These are phyloP conservation scores for Ambrosiella cleistominuta DNA, from an alignment of 2,329 filamentous ascomycete species.

Conservation along the genomic window DNA sequence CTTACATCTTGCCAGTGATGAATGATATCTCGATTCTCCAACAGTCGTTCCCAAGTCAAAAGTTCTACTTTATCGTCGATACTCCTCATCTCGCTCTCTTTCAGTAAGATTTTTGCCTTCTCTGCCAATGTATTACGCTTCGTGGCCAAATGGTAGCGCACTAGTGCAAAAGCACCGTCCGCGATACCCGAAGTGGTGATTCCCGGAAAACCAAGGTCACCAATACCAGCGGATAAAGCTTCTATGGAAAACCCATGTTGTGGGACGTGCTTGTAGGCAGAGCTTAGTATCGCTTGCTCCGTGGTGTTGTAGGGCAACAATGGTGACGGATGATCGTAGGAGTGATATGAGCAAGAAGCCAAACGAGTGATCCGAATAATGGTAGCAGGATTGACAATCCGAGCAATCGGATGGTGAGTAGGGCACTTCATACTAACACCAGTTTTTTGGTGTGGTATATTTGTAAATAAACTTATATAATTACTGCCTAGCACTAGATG, in stretches of 20 bases:
- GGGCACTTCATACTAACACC: too few species aligned
- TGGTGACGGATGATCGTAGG: slow-evolving; percentile 45
- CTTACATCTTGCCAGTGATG: slow-evolving; percentile 71
- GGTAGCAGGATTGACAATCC: not conserved
- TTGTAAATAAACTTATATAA: too few species aligned
- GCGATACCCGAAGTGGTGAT: slow-evolving; percentile 72
- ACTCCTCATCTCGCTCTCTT: slow-evolving; percentile 21
- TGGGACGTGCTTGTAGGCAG: slow-evolving; percentile 66
- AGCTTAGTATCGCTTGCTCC: slow-evolving; percentile 62
- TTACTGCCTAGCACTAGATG: not conserved
- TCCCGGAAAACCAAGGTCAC: slow-evolving; percentile 71
- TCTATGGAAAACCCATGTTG: slow-evolving; percentile 62
- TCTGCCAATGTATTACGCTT: slow-evolving; percentile 43
- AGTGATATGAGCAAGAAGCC: slow-evolving; percentile 44
- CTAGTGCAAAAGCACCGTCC: slow-evolving; percentile 61
- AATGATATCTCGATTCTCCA: slow-evolving; percentile 55
- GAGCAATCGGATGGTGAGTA: not conserved
- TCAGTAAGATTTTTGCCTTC: slow-evolving; percentile 24
- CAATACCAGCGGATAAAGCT: slow-evolving; percentile 59
- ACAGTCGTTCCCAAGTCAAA: slow-evolving; percentile 59
- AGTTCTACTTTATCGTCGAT: slow-evolving; percentile 48
- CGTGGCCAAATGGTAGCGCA: slow-evolving; percentile 57
- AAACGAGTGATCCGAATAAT: not conserved
- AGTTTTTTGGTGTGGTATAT: not conserved
- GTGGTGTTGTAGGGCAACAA: slow-evolving; percentile 46